Evolutionary conservation across 805 yeast species (phyloP), one percentile per base, ranked within the genome.

Genomic region (Starmerella geochares): DNA sequence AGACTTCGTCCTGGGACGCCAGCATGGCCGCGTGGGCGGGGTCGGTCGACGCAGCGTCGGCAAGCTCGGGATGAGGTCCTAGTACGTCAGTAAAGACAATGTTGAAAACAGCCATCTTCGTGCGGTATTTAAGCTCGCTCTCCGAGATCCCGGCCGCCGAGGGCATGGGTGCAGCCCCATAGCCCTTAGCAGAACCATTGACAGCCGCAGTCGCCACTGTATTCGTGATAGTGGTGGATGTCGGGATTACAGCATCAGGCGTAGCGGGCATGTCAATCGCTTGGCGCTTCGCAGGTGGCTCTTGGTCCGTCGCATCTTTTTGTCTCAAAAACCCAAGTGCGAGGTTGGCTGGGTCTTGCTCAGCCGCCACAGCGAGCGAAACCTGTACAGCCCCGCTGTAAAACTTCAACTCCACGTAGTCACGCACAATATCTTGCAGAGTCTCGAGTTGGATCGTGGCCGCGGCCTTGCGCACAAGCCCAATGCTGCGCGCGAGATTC

Each of bases 351-450:
- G 75, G 72, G 57, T 81, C 94, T 29, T 77, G 68, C 46, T 80
- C 80, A 39, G 75, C 72, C 0, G 96, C 90, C 31, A 86, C 79
- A 53, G 80, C 81, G 53, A 92, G 70, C 25, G 86, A 77, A 56
- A 88, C 81, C 57, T 84, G 83, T 42, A 92, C 81, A 0, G 95
- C 94, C 14, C 94, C 95, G 4, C 86, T 80, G 66, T 75, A 86
- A 62, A 77, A 86, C 47, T 83, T 83, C 52, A 90, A 73, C 28
- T 79, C 80, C 47, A 83, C 68, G 82, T 86, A 85, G 43, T 83
- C 83, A 39, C 75, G 74, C 24, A 86, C 78, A 8, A 95, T 83
- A 58, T 85, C 94, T 52, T 81, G 81, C 51, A 92, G 74, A 46
- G 83, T 84, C 51, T 86, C 96, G 46, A 82, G 68, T 1, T 83